Evolutionary conservation across 306 rosid species (phyloP), one percentile per base, ranked within the genome.

Genomic region (Cucumis melo): DNA sequence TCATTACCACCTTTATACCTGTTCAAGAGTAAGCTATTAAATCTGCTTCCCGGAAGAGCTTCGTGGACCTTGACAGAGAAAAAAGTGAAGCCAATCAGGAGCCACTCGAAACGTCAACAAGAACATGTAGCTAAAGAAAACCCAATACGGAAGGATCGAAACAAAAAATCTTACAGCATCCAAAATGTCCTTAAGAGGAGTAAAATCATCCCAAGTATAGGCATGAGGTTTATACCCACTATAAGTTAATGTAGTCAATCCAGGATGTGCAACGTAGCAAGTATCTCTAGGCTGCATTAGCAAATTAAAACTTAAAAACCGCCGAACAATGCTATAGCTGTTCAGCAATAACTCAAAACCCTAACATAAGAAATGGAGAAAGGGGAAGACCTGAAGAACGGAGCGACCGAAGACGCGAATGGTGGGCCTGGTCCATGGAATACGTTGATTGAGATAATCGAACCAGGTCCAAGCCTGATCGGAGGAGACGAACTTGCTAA

Each of bases 401-500:
- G 86, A 76, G 70, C 84, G 87, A 5, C 93, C 97, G 68, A 87
- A 90, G 80, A 94, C 98, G 44, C 89, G 95, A 86, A 91, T 71
- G 81, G 91, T 90, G 73, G 98, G 98, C 81, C 95, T 75, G 77
- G 89, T 90, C 98, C 97, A 94, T 8, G 94, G 93, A 56, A 94
- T 87, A 9, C 84, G 68, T 0, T 78, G 80, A 79, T 90, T 73
- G 79, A 94, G 94, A 50, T 84, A 90, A 83, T 90, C 77, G 83
- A 91, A 91, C 89, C 90, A 91, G 2, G 75, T 76, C 98, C 97
- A 93, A 17, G 96, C 87, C 21, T 86, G 87, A 53, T 85, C 89
- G 24, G 60, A 88, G 80, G 87, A 81, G 17, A 84, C 14, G 62
- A 94, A 79, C 72, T 89, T 87, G 53, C 76, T 84, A 42, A 91